Conservation (phyloP, 306 rosid species). For the Echinosophora koreensis region DNA sequence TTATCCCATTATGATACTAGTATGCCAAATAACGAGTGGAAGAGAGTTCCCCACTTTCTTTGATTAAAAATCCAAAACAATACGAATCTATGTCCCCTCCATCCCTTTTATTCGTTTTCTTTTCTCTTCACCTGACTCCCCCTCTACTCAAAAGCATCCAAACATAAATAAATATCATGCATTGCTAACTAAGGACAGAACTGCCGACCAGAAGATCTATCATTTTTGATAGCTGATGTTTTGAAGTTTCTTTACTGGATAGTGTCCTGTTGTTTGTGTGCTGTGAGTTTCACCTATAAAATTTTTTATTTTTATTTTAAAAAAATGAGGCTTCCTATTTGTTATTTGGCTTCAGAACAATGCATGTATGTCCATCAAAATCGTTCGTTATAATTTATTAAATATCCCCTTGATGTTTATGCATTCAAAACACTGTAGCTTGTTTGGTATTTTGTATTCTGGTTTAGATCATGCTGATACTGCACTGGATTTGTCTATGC, state of each 20-base stretch:
- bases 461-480: conserved; percentile 48
- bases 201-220: not conserved
- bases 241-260: conserved; percentile 17
- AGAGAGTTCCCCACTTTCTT: not conserved
- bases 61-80: not conserved
- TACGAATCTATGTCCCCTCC: not conserved
- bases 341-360: conserved; percentile 28
- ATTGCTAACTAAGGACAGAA: not conserved
- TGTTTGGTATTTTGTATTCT: conserved; percentile 33
- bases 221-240: conserved; percentile 9
- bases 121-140: not conserved
- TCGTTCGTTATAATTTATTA: conserved; percentile 22
- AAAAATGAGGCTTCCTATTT: not conserved
- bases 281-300: conserved; percentile 9
- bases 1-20: conserved; percentile 8
- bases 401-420: conserved; percentile 3
- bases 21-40: not conserved
- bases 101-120: not conserved
- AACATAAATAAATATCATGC: not conserved
- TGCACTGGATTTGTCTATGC: conserved; percentile 47
- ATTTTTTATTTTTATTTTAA: not conserved
- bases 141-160: not conserved
- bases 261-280: not conserved
- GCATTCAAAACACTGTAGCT: conserved; percentile 7
- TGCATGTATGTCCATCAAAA: conserved; percentile 6